Evolutionary conservation across 331 rosid genomes (phyloP), one percentile per base, ranked within the genome.

Genomic region (Spiraea crenata): DNA sequence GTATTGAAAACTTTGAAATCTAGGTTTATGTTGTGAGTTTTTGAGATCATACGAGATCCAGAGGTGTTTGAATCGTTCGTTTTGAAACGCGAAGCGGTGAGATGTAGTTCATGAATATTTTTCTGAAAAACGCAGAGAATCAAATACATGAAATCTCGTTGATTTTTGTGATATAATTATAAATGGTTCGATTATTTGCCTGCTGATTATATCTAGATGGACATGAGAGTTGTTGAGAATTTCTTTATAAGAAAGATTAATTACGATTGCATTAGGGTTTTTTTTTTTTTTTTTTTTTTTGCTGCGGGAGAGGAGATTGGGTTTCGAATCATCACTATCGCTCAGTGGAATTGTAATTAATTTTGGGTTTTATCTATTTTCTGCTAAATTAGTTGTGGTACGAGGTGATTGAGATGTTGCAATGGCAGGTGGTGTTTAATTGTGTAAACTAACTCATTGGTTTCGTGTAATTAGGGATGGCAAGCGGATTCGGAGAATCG

Each of bases 401-500:
- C 5, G 40, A 57, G 34, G 25, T 45, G 14, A 67, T 13, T 66
- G 14, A 2, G 37, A 40, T 2, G 63, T 10, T 78, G 35, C 40
- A 11, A 35, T 69, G 46, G 57, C 5, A 5, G 59, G 38, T 44
- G 11, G 57, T 25, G 19, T 51, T 16, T 50, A 50, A 67, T n/a
- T 67, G 19, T 60, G 52, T 60, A 10, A 59, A 71, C 12, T 50
- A 64, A 68, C 55, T 70, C 6, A n/a, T 75, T 70, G 76, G 80
- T 56, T 68, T 46, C 45, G 69, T 25, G 31, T 25, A 25, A 25
- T 37, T 44, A 60, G 82, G 78, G 79, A 93, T 93, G 98, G 87
- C 74, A 37, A 85, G 89, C 64, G 93, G 92, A 79, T 82, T 88
- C 71, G 90, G 92, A 82, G 96, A 87, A 83, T 90, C 98, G 57